phyloP scores from a whole-genome alignment of 352 stramenopile species.

The Elongisporangium prolatum region DNA sequence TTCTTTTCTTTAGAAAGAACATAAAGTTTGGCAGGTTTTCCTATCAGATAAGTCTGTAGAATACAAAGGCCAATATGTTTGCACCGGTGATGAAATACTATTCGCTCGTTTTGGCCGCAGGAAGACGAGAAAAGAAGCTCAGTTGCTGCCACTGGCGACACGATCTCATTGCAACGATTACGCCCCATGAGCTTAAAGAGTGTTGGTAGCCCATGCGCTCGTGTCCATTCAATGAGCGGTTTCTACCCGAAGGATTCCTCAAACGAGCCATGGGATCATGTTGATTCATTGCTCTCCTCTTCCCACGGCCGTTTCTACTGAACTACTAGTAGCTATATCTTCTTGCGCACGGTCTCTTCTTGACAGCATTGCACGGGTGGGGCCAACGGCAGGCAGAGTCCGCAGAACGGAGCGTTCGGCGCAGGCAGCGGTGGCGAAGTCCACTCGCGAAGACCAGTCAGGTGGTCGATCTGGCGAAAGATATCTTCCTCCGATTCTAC shows the following conservation, averaged over 20 bases:
- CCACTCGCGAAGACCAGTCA: conserved; percentile 54
- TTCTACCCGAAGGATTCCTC: not conserved
- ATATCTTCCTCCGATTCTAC: conserved; percentile 74
- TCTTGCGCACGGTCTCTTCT: not conserved
- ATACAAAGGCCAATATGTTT: not conserved
- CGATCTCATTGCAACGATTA: not conserved
- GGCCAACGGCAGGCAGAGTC: conserved; percentile 14
- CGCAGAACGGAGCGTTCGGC: conserved; percentile 27
- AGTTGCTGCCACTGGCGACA: not conserved
- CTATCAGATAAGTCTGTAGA: too few species aligned
- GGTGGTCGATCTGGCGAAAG: conserved; percentile 65
- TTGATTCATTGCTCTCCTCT: not conserved
- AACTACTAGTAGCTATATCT: not conserved
- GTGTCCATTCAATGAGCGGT: not conserved
- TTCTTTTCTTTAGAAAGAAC: not conserved
- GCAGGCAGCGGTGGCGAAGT: conserved; percentile 22
- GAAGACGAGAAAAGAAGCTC: not conserved
- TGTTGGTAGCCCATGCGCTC: not conserved
- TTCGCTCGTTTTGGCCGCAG: not conserved
- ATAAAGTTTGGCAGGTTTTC: not conserved
- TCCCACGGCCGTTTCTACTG: too few species aligned
- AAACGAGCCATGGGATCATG: too few species aligned
- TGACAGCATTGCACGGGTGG: conserved; percentile 1
- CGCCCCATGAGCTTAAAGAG: not conserved
- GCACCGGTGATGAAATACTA: not conserved